Conservation (phyloP, 257 asterid species). For the Datura wrightii region DNA sequence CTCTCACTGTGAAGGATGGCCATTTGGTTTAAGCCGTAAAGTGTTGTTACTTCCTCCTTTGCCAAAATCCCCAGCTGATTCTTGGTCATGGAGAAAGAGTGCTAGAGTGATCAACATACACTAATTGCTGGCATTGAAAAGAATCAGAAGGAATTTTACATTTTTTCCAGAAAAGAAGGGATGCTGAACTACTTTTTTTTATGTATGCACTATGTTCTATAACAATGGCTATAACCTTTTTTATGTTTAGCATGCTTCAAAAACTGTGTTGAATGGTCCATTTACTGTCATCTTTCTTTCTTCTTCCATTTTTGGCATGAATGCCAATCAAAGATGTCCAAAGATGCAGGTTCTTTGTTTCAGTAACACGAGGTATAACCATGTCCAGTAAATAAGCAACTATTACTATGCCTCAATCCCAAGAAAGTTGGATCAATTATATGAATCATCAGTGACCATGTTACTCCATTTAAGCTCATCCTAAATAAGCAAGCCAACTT, state of each 20-base stretch:
- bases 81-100: conserved; percentile 80
- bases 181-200: not conserved
- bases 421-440: not conserved
- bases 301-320: not conserved
- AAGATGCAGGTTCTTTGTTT: not conserved
- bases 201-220: not conserved
- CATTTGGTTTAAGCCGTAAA: conserved; percentile 77
- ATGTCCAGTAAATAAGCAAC: not conserved
- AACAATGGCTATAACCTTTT: not conserved
- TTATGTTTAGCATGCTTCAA: not conserved
- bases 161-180: conserved; percentile 6
- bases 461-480: not conserved
- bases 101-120: conserved; percentile 38
- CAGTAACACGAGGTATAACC: not conserved
- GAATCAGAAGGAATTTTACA: not conserved
- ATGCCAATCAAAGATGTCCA: not conserved
- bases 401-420: not conserved
- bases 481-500: not conserved
- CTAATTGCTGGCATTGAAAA: conserved; percentile 28
- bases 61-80: conserved; percentile 81
- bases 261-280: not conserved
- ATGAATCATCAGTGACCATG: not conserved
- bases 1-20: conserved; percentile 76
- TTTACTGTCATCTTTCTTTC: not conserved
- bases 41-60: conserved; percentile 76